Evolutionary conservation across 2,329 filamentous ascomycete species (phyloP).

Genomic region (Neocatenulostroma microsporum): DNA sequence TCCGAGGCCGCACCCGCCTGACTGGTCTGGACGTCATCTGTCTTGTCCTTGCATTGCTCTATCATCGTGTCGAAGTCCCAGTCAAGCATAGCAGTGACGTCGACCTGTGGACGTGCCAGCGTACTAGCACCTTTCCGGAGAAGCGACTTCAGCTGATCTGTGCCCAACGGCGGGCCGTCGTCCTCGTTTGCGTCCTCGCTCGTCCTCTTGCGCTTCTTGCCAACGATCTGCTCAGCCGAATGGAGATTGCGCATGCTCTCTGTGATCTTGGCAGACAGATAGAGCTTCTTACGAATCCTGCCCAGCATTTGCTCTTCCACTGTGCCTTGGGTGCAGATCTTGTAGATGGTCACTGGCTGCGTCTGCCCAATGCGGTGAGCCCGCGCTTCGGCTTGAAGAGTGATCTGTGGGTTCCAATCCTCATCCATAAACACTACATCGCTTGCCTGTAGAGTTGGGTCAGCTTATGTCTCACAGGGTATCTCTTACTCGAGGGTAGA

Average conservation of each 20-base stretch:
- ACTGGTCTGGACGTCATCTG: constrained; percentile 43
- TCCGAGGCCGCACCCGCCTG: background rate
- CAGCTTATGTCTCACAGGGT: no score
- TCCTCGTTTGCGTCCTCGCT: constrained; percentile 24
- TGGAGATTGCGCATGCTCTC: constrained; percentile 52
- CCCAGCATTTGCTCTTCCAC: constrained; percentile 54
- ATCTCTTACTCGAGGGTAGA: no score
- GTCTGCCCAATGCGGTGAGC: constrained; percentile 51
- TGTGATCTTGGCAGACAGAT: constrained; percentile 53
- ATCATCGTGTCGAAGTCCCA: constrained; percentile 51
- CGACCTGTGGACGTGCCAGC: constrained; percentile 45
- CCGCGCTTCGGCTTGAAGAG: constrained; percentile 47
- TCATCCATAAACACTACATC: constrained; percentile 52
- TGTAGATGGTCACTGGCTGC: constrained; percentile 48
- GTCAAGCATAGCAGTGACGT: constrained; percentile 50
- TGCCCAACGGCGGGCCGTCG: constrained; percentile 46
- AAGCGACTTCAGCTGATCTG: constrained; percentile 46
- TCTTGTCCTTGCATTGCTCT: constrained; percentile 47
- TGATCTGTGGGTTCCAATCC: constrained; percentile 49
- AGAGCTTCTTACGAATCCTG: constrained; percentile 54
- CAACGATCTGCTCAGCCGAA: constrained; percentile 23
- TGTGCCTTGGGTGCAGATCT: constrained; percentile 49
- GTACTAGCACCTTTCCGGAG: constrained; percentile 49
- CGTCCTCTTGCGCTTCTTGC: constrained; percentile 34
- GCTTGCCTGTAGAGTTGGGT: no score